phyloP scores from a whole-genome alignment of 768 basidiomycete species.

The Boletus insuetus region DNA sequence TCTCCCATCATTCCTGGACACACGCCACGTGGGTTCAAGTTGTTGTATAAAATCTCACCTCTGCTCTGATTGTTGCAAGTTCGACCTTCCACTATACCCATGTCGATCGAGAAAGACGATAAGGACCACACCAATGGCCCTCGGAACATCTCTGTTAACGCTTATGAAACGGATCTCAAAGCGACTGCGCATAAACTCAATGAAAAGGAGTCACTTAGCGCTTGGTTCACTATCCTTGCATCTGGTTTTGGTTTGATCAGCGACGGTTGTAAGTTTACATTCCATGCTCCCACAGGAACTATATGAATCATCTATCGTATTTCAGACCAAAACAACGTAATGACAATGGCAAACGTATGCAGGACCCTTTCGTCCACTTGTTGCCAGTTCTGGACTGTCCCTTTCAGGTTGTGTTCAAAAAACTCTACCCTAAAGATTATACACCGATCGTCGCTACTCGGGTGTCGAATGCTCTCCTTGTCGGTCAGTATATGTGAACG shows the following conservation, averaged over 20 bases:
- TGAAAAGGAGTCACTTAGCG: slow-evolving; percentile 48
- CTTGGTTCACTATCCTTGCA: slow-evolving; percentile 61
- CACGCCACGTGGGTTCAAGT: slow-evolving; percentile 24
- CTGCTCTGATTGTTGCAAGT: neutral
- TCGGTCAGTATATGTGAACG: slow-evolving; percentile 43
- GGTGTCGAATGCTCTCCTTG: slow-evolving; percentile 67
- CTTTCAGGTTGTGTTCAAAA: slow-evolving; percentile 59
- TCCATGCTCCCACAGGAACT: neutral
- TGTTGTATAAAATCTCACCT: slow-evolving; percentile 24
- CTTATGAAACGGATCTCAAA: slow-evolving; percentile 24
- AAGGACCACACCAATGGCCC: slow-evolving; percentile 7
- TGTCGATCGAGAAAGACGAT: slow-evolving; percentile 24
- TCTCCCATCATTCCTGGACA: neutral
- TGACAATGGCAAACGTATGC: slow-evolving; percentile 72
- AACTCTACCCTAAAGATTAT: slow-evolving; percentile 61
- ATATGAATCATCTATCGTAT: slow-evolving; percentile 1
- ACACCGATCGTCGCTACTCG: slow-evolving; percentile 61
- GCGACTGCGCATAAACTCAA: slow-evolving; percentile 21
- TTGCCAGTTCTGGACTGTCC: slow-evolving; percentile 9
- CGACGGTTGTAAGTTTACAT: slow-evolving; percentile 48
- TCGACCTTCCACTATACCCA: slow-evolving; percentile 5
- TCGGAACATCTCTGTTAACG: slow-evolving; percentile 20
- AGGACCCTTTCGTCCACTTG: slow-evolving; percentile 7
- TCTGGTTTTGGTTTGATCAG: slow-evolving; percentile 65
- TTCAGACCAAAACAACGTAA: slow-evolving; percentile 66